A percentile compares a stretch with the other conserved stretches of the same genome.
Evolutionary conservation across 2,329 filamentous ascomycete species (phyloP).

Genomic region (Diaporthe destruens): DNA sequence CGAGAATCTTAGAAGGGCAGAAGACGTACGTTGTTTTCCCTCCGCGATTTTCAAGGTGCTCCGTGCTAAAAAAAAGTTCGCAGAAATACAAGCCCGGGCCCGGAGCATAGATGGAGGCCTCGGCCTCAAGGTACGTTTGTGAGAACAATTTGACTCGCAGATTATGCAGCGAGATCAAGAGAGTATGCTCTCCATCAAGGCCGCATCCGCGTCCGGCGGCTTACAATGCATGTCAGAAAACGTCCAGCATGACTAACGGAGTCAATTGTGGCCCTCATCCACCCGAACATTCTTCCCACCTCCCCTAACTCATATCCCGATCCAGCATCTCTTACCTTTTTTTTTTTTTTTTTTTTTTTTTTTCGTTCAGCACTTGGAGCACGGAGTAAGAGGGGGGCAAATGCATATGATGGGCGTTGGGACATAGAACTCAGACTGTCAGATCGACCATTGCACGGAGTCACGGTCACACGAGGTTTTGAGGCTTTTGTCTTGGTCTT

Average conservation of each 20-base stretch:
- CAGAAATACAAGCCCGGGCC: conserved; percentile 43
- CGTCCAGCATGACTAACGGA: background rate
- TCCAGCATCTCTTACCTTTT: background rate
- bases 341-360: too few species aligned
- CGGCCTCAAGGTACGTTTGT: background rate
- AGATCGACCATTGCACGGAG: conserved; percentile 41
- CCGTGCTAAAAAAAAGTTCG: conserved; percentile 25
- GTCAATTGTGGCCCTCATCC: background rate
- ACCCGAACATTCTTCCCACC: background rate
- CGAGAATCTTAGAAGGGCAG: conserved; percentile 81
- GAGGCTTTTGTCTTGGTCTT: background rate
- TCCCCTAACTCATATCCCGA: background rate
- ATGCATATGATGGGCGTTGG: conserved; percentile 40
- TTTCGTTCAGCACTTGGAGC: conserved; percentile 12
- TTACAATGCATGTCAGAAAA: background rate
- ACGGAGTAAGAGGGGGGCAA: conserved; percentile 11
- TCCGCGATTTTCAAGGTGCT: background rate
- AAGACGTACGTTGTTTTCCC: conserved; percentile 79
- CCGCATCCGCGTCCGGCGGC: background rate
- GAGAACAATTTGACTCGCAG: conserved; percentile 10
- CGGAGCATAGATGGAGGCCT: conserved; percentile 24
- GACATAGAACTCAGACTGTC: conserved; percentile 37
- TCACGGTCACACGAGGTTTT: conserved; percentile 36
- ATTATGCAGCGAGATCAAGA: background rate
- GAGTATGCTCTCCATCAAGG: background rate